A percentile compares a stretch with the other conserved stretches of the same genome.
Evolutionary conservation across 768 basidiomycete species (phyloP).

Genomic region (Phylloporus rhodoxanthus): DNA sequence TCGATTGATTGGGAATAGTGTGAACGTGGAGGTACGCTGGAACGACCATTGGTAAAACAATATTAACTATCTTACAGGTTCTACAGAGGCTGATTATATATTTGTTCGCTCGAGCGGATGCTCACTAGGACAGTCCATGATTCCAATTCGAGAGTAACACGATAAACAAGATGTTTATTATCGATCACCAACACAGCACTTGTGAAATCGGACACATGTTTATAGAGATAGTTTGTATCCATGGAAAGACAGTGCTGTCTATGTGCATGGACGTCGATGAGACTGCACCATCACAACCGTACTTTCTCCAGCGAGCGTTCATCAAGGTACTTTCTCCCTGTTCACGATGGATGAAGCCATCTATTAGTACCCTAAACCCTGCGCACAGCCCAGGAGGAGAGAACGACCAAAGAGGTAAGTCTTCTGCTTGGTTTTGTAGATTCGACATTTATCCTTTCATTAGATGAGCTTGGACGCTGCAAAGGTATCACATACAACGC

Average conservation of each 20-base stretch:
- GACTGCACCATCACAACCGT: not conserved
- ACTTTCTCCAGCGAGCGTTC: constrained; percentile 36
- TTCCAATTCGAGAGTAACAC: not conserved
- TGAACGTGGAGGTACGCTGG: constrained; percentile 59
- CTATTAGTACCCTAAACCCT: not conserved
- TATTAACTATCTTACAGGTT: constrained; percentile 15
- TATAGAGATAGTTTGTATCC: too few species aligned
- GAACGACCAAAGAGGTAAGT: constrained; percentile 60
- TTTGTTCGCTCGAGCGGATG: constrained; percentile 34
- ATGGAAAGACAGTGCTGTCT: not conserved
- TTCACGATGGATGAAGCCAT: not conserved
- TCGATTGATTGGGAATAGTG: constrained; percentile 74
- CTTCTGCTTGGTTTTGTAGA: not conserved
- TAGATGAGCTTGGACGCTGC: not conserved
- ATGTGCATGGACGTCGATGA: not conserved
- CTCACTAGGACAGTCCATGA: not conserved
- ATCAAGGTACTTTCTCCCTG: constrained; percentile 48
- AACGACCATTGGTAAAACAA: not conserved
- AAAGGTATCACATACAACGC: too few species aligned
- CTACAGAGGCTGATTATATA: constrained; percentile 57
- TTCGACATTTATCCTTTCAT: not conserved
- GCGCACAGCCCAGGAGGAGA: constrained; percentile 62
- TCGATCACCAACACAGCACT: too few species aligned
- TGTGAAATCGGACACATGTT: not conserved
- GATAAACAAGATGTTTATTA: not conserved